A percentile compares a stretch with the other conserved stretches of the same genome.
Conservation (phyloP, 805 yeast genomes). For the Debaryomyces castellii region DNA sequence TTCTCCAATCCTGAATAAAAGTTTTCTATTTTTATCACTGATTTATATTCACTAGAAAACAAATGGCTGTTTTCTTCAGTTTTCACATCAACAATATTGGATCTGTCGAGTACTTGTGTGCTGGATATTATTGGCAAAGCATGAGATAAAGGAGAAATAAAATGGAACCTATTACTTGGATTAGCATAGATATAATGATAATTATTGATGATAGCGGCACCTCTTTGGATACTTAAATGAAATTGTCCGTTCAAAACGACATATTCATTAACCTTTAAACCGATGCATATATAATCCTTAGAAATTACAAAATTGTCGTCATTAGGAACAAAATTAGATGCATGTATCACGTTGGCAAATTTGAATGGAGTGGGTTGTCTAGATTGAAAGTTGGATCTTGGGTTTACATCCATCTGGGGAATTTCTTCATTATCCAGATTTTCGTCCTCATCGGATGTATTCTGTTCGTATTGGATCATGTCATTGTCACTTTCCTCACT, state of each 20-base stretch:
- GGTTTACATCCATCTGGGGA: not conserved
- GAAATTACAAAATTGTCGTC: slow-evolving; percentile 37
- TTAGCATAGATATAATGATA: slow-evolving; percentile 20
- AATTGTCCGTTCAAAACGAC: slow-evolving; percentile 51
- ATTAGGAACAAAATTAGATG: slow-evolving; percentile 38
- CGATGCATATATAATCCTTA: slow-evolving; percentile 34
- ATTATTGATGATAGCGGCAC: slow-evolving; percentile 47
- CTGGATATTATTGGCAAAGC: slow-evolving; percentile 46
- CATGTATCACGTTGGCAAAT: not conserved
- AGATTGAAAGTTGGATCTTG: slow-evolving; percentile 1
- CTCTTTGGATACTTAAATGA: slow-evolving; percentile 41
- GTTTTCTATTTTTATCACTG: slow-evolving; percentile 40
- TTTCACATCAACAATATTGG: slow-evolving; percentile 20
- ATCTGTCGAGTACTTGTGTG: slow-evolving; percentile 35
- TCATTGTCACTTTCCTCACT: slow-evolving; percentile 15
- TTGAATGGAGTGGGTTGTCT: slow-evolving; percentile 1
- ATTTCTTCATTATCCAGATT: slow-evolving; percentile 5
- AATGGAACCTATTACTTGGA: slow-evolving; percentile 21
- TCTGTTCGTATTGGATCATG: slow-evolving; percentile 22
- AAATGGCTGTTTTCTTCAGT: slow-evolving; percentile 36
- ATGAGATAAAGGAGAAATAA: slow-evolving; percentile 34
- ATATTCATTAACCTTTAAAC: slow-evolving; percentile 42
- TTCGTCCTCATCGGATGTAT: slow-evolving; percentile 25
- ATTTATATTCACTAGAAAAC: slow-evolving; percentile 38
- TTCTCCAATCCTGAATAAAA: slow-evolving; percentile 44